Evolutionary conservation across 2,329 filamentous ascomycete species (phyloP), one percentile per base, ranked within the genome.

Genomic region (Phialophora chinensis): DNA sequence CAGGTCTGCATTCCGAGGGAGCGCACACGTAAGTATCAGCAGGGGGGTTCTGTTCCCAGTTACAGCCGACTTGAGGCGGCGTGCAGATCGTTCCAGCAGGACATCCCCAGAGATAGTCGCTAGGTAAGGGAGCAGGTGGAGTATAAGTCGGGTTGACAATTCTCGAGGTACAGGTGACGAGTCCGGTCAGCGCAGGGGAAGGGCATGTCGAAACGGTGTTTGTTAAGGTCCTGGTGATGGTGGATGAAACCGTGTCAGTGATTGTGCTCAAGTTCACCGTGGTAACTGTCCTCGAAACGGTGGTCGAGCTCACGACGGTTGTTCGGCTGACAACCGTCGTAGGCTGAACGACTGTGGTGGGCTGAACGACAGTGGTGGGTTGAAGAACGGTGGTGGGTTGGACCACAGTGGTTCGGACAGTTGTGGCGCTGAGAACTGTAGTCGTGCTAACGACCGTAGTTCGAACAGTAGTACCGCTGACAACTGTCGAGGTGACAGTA

Each of bases 21-120:
- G 74, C 73, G 66, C 81, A 83, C 10, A 76, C 64, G 65, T 79
- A 83, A 42, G 74, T 72, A 23, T 71, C 68, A 1, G 75, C 73
- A 6, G 81, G 81, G 12, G 78, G 77, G 38, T 79, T 78, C 5
- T 75, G 73, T 67, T 77, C 80, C 42, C 82, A 69, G 47, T 77
- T 78, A 66, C 81, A 83, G 27, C 72, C 68, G 1, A 73, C 74
- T 58, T 77, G 78, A 12, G 74, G 74, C 10, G 80, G 79, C 44
- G 74, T 76, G 60, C 81, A 83, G 27, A 82, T 71, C 25, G 72
- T 79, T 11, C 79, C 80, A 20, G 81, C 80, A 38, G 77, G 73
- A 58, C 81, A 83, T 50, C 81, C 81, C 78, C 79, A 81, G 2
- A 77, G 75, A 33, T 79, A 78, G 56, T 77, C 70, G 2, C 67